phyloP scores from a whole-genome alignment of 441 rosid genomes.

The Gossypium schwendimanii region DNA sequence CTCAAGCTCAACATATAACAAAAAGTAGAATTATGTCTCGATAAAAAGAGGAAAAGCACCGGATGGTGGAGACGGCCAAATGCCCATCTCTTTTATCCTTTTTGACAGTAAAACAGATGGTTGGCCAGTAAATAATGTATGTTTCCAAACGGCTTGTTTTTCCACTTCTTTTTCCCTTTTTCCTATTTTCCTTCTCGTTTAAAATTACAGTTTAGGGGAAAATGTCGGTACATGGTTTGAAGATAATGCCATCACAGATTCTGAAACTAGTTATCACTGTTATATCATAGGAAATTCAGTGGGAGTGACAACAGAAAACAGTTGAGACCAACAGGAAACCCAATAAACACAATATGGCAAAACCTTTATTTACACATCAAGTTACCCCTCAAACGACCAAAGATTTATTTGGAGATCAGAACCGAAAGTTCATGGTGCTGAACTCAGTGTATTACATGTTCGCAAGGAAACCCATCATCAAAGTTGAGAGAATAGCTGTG shows the following conservation, averaged over 20 bases:
- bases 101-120: background rate
- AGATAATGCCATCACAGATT: background rate
- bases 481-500: conserved; percentile 57
- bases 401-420: background rate
- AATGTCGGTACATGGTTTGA: too few species aligned
- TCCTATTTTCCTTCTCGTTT: background rate
- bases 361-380: background rate
- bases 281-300: background rate
- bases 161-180: background rate
- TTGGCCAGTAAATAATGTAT: background rate
- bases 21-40: background rate
- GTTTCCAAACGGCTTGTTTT: background rate
- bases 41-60: background rate
- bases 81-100: background rate
- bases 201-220: too few species aligned
- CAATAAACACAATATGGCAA: background rate
- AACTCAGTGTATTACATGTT: background rate
- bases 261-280: background rate
- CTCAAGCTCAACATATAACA: background rate
- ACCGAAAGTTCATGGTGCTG: background rate
- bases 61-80: background rate
- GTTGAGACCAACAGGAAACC: background rate
- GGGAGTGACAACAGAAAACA: background rate
- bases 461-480: conserved; percentile 41
- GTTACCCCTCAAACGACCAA: background rate